Base-by-base conservation (phyloP, 1,284 basidiomycete species). In the Wallemia hederae region DNA sequence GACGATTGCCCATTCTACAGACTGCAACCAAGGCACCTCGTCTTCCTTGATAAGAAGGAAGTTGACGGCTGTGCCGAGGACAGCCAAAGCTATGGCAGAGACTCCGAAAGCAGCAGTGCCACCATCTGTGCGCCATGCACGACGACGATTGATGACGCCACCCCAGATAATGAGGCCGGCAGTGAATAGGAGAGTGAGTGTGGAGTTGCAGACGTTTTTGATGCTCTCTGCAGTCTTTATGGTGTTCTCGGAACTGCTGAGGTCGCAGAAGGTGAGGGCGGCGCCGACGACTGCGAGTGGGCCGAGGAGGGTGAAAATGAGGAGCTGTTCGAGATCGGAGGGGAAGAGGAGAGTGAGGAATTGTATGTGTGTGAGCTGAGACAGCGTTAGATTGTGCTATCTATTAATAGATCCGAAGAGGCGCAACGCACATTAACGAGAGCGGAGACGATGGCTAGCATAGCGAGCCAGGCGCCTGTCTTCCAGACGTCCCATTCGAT, bases 271-370 rank as follows among this genome's bases (percentile, higher is more conserved):
- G 65, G 86, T 83, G 76, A 96, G 85, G 28, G 80, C 75, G 0
- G 88, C 83, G 0, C 89, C 81, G 1, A 84, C 76, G 63, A 97
- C 72, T 1, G 90, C 90, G 14, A 98, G 76, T 0, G 92, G 92
- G 3, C 84, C 87, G 14, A 97, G 79, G 33, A 94, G 76, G 64
- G 80, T 75, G 66, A 90, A 82, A 62, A 99, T 92, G 59, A 99
- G 78, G 24, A 83, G 76, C 2, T 80, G 82, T 72, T 98, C 94
- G 33, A 92, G 78, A n/a, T 78, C 74, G 2, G 94, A 97, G 0
- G 92, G 92, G 69, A 88, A 99, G 22, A 99, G 77, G 2, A 98
- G 78, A 1, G 92, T 94, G 61, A 99, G 76, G 72, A 97, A 97
- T 70, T 98, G 94, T 61, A 99, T 96, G 72, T 98, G 91, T 0